phyloP scores from a whole-genome alignment of 164 flowering plant species.

The Sextonia rubra region DNA sequence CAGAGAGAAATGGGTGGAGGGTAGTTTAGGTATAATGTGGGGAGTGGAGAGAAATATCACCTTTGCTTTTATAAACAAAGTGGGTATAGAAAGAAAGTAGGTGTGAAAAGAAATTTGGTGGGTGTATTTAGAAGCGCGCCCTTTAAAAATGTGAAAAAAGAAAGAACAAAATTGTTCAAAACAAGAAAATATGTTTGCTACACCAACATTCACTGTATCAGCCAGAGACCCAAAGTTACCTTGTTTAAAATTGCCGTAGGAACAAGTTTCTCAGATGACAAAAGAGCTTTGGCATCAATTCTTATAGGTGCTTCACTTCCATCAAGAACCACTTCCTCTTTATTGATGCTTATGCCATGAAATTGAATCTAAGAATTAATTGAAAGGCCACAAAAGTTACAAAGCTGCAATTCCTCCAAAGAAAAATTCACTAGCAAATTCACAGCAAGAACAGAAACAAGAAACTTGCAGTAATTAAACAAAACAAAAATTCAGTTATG shows the following conservation, averaged over 20 bases:
- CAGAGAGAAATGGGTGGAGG: no score
- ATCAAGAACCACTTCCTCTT: conserved; percentile 68
- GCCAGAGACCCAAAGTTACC: conserved; percentile 30
- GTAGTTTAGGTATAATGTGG: no score
- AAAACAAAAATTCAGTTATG: neutral
- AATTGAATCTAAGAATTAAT: conserved; percentile 51
- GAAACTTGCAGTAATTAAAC: neutral
- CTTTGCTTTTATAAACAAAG: no score
- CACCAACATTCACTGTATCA: no score
- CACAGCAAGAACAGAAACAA: no score
- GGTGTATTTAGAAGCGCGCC: no score
- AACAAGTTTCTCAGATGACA: conserved; percentile 72
- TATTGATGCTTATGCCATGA: conserved; percentile 75
- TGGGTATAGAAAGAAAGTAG: no score
- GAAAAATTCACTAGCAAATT: neutral
- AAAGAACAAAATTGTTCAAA: no score
- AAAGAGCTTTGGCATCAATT: conserved; percentile 62
- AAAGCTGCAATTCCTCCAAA: neutral
- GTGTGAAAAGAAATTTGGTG: no score
- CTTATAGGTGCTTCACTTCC: conserved; percentile 94
- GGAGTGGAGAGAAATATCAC: no score
- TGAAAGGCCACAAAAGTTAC: conserved; percentile 1
- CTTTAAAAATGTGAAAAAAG: no score
- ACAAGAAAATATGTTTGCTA: no score
- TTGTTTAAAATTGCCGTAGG: conserved; percentile 77